phyloP scores from a whole-genome alignment of 148 eudicot genomes.

The Vaccinium myrtillus region DNA sequence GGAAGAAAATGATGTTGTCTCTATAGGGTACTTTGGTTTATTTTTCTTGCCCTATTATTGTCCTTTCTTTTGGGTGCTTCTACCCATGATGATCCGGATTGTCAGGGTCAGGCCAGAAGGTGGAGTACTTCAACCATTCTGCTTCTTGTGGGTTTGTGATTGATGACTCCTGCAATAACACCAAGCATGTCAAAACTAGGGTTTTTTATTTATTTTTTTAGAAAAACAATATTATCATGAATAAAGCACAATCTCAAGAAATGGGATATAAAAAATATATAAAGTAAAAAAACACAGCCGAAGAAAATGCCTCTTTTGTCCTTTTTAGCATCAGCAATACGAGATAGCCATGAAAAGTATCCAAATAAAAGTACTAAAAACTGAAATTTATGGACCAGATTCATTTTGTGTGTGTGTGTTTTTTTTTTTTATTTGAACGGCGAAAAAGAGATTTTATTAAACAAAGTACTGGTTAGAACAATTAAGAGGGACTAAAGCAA shows the following conservation, averaged over 20 bases:
- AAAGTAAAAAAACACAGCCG: no score
- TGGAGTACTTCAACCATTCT: conserved; percentile 89
- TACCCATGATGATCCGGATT: conserved; percentile 83
- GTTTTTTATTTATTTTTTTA: conserved; percentile 12
- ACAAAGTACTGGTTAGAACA: no score
- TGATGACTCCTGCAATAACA: conserved; percentile 57
- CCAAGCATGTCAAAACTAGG: conserved; percentile 19
- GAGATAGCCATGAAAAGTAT: not conserved
- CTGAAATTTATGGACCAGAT: no score
- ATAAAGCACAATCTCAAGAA: not conserved
- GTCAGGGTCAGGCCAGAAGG: conserved; percentile 91
- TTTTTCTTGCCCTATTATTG: not conserved
- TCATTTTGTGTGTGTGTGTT: not conserved
- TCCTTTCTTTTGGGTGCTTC: conserved; percentile 6
- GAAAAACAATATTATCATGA: not conserved
- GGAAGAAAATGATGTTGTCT: not conserved
- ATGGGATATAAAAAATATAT: not conserved
- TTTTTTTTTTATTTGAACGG: no score
- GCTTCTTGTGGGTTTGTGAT: conserved; percentile 58
- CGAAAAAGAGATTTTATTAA: no score
- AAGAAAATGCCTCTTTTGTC: conserved; percentile 14
- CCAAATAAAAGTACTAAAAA: no score
- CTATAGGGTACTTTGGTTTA: not conserved
- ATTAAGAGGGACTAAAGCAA: no score
- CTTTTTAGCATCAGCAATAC: not conserved